Percentiles rank a stretch among this genome's conserved stretches.
Evolutionary conservation across 176 grass and related monocot species (phyloP).

Genomic region (Triticum dicoccoides): DNA sequence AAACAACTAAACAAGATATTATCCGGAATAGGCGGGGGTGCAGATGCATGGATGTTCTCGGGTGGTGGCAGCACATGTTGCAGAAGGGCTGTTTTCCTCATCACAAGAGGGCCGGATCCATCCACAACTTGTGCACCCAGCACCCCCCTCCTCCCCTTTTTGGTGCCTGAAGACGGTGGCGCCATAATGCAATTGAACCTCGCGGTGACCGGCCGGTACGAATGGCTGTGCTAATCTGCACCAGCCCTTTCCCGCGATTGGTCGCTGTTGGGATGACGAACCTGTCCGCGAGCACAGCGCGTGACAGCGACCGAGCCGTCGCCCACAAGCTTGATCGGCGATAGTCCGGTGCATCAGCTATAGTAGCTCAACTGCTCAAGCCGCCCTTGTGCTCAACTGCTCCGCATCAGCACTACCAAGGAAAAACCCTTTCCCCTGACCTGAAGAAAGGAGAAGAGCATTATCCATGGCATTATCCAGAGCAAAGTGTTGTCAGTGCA

Average conservation of each 20-base stretch:
- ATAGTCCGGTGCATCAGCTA: conserved; percentile 15
- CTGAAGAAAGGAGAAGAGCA: not conserved
- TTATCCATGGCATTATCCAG: conserved; percentile 18
- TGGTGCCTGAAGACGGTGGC: not conserved
- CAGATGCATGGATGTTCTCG: too few relatives aligned
- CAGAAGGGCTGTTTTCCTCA: conserved; percentile 33
- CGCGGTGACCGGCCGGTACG: not conserved
- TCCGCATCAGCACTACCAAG: not conserved
- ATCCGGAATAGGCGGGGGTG: too few relatives aligned
- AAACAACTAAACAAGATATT: too few relatives aligned
- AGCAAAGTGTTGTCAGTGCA: conserved; percentile 49
- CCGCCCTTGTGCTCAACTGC: not conserved
- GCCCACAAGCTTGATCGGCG: not conserved
- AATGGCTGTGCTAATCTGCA: conserved; percentile 16
- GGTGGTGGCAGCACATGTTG: too few relatives aligned
- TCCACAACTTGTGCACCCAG: too few relatives aligned
- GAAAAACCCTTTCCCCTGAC: not conserved
- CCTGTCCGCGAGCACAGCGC: not conserved
- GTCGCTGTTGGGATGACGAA: not conserved
- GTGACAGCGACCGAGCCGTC: not conserved
- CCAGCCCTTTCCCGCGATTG: not conserved
- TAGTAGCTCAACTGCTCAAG: not conserved
- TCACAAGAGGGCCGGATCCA: not conserved
- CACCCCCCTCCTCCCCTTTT: too few relatives aligned
- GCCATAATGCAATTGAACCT: not conserved